Evolutionary conservation across 2,329 filamentous ascomycete genomes (phyloP).

Genomic region (Exophiala sp.): DNA sequence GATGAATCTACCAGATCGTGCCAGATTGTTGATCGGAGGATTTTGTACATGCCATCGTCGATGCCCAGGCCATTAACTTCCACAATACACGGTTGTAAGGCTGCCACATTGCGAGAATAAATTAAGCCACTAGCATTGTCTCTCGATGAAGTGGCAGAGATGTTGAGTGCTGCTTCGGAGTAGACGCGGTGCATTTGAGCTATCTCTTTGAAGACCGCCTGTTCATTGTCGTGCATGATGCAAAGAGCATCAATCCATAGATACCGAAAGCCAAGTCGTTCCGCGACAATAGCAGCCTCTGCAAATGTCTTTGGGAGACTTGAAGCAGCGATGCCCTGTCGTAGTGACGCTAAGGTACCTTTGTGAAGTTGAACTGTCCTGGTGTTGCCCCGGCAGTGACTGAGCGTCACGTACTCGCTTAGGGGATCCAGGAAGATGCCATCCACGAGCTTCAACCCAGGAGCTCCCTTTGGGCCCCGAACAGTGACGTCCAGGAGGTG

Average conservation of each 20-base stretch:
- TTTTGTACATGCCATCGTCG: constrained; percentile 27
- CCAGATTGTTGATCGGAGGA: constrained; percentile 28
- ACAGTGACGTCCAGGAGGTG: constrained; percentile 28
- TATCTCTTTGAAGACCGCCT: constrained; percentile 25
- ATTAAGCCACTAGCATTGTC: constrained; percentile 26
- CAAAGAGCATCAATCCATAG: constrained; percentile 30
- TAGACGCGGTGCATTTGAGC: constrained; percentile 28
- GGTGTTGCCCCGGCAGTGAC: constrained; percentile 28
- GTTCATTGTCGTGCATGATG: constrained; percentile 29
- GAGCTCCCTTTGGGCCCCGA: constrained; percentile 22
- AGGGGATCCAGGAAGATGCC: constrained; percentile 26
- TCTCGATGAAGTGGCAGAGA: constrained; percentile 26
- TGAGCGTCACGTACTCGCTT: constrained; percentile 28
- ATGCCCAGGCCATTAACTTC: constrained; percentile 24
- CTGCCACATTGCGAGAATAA: constrained; percentile 24
- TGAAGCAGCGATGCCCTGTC: constrained; percentile 24
- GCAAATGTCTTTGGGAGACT: constrained; percentile 28
- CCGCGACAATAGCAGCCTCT: constrained; percentile 25
- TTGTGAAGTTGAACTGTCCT: constrained; percentile 27
- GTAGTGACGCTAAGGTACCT: constrained; percentile 25
- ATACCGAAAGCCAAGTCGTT: constrained; percentile 27
- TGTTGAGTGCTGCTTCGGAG: constrained; percentile 26
- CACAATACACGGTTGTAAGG: constrained; percentile 27
- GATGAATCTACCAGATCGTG: constrained; percentile 27
- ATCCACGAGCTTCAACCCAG: constrained; percentile 27